phyloP scores from a whole-genome alignment of 2,329 filamentous ascomycete species.

The Aschersonia sp. region DNA sequence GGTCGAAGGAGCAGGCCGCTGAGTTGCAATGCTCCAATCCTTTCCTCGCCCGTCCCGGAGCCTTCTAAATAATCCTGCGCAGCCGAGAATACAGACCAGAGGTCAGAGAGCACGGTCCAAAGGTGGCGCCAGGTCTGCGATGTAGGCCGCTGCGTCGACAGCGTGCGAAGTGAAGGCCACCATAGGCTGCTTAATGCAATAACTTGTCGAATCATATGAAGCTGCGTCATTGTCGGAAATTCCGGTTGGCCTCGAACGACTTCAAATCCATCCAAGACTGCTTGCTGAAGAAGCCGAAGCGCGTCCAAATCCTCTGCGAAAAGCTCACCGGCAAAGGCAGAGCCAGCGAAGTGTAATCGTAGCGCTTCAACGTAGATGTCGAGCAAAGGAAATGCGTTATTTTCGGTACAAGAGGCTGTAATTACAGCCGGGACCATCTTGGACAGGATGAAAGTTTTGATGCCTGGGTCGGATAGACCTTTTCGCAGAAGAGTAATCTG shows the following conservation, averaged over 20 bases:
- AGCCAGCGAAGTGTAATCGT: slow-evolving; percentile 17
- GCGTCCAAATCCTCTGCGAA: slow-evolving; percentile 16
- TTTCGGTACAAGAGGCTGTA: slow-evolving; percentile 17
- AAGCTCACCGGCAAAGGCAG: slow-evolving; percentile 22
- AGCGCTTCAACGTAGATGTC: slow-evolving; percentile 34
- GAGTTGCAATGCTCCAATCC: slow-evolving; percentile 6
- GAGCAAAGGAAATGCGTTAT: slow-evolving; percentile 30
- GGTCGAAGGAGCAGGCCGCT: slow-evolving; percentile 10
- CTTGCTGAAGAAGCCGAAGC: slow-evolving; percentile 17
- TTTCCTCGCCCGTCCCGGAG: slow-evolving; percentile 6
- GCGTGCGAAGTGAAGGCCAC: slow-evolving; percentile 14
- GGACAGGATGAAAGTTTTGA: slow-evolving; percentile 32
- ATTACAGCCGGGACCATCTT: slow-evolving; percentile 42
- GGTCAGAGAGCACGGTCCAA: slow-evolving; percentile 5
- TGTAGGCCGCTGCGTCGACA: slow-evolving; percentile 6
- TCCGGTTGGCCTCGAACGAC: slow-evolving; percentile 8
- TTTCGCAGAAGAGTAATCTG: slow-evolving; percentile 30
- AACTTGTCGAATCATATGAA: slow-evolving; percentile 15
- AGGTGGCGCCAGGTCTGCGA: slow-evolving; percentile 9
- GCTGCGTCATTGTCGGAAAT: slow-evolving; percentile 9
- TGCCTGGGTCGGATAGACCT: slow-evolving; percentile 30
- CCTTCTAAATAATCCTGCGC: slow-evolving; percentile 8
- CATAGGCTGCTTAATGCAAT: slow-evolving; percentile 14
- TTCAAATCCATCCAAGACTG: slow-evolving; percentile 14
- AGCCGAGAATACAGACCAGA: slow-evolving; percentile 7